Conservation (phyloP, 163 green algal species). For the Coccomyxa subellipsoidea region DNA sequence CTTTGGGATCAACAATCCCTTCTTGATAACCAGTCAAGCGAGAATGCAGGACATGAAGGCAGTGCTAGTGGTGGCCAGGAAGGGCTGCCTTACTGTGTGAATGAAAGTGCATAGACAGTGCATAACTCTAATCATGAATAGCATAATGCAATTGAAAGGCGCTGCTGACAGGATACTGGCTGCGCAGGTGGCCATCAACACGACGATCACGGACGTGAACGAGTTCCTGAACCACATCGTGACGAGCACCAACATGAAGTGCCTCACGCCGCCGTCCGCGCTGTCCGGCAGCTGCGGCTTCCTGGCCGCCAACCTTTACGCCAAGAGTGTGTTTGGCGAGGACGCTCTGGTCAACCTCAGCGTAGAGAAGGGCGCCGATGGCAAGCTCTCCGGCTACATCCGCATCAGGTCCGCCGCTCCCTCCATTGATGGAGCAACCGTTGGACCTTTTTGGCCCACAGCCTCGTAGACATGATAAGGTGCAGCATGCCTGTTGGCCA, state of each 20-base stretch:
- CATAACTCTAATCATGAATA: no score
- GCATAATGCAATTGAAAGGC: no score
- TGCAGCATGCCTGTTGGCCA: no score
- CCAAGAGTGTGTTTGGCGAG: constrained; percentile 97
- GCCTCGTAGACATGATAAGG: no score
- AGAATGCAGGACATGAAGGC: no score
- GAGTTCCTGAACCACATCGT: constrained; percentile 96
- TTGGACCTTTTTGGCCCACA: no score
- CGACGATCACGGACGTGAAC: constrained; percentile 81
- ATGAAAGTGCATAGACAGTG: no score
- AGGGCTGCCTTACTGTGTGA: no score
- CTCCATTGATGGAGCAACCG: no score
- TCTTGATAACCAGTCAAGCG: no score
- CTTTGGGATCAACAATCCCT: no score
- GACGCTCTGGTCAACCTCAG: constrained; percentile 98
- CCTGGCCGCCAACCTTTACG: constrained; percentile 97
- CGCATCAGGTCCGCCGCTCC: constrained; percentile 68
- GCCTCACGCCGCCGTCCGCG: constrained; percentile 84
- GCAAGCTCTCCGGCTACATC: constrained; percentile 93
- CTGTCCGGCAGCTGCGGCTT: constrained; percentile 91
- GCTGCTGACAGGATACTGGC: neutral
- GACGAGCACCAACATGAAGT: constrained; percentile 95
- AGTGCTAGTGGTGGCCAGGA: no score
- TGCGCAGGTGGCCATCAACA: constrained; percentile 90
- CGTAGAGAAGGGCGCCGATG: constrained; percentile 87